Evolutionary conservation across 768 basidiomycete genomes (phyloP).

Genomic region (Crassisporium funariophilum): DNA sequence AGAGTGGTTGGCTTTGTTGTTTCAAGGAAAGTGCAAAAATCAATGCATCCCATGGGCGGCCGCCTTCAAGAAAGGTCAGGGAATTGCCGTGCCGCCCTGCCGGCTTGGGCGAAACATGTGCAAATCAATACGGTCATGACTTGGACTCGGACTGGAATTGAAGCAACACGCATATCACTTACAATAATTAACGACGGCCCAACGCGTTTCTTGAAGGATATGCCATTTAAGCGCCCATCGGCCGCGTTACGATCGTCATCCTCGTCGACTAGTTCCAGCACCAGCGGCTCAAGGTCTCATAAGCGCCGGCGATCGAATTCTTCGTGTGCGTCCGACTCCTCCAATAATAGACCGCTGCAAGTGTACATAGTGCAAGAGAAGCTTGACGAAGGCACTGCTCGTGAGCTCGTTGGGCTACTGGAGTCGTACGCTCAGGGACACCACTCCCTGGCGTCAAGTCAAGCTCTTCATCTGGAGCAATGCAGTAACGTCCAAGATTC

Average conservation of each 20-base stretch:
- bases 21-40: too few species aligned
- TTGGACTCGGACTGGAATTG: not conserved
- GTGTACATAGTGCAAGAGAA: conserved; percentile 43
- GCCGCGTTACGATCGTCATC: not conserved
- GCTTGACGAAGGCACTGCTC: conserved; percentile 31
- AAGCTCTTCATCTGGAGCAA: conserved; percentile 29
- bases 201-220: not conserved
- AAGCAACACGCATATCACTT: too few species aligned
- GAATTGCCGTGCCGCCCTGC: too few species aligned
- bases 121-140: too few species aligned
- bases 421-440: conserved; percentile 26
- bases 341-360: conserved; percentile 17
- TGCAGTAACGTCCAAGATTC: conserved; percentile 48
- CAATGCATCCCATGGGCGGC: too few species aligned
- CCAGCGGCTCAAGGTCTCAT: not conserved
- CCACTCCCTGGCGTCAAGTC: too few species aligned
- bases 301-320: conserved; percentile 12
- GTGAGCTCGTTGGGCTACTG: conserved; percentile 37
- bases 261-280: conserved; percentile 1
- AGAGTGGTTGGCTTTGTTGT: too few species aligned
- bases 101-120: too few species aligned
- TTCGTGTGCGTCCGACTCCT: not conserved
- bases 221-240: not conserved
- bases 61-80: too few species aligned
- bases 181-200: too few species aligned